These are phyloP conservation scores for Podospora conica DNA, from an alignment of 495 filamentous ascomycete genomes.

Conservation along the genomic window DNA sequence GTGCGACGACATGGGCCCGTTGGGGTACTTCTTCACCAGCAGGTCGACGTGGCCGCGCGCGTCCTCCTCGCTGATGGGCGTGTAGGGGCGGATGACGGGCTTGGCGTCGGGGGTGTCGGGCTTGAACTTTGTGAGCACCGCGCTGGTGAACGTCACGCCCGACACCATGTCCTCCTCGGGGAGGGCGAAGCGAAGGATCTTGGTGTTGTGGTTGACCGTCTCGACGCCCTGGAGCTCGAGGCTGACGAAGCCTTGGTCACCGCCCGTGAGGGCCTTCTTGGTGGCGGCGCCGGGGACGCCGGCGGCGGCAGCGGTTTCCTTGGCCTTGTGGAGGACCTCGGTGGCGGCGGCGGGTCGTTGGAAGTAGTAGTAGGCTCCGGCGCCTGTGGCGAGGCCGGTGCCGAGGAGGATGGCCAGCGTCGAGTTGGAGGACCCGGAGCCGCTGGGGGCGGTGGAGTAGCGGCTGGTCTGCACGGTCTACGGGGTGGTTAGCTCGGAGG, in stretches of 20 bases:
- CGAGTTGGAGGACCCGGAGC: constrained; percentile 33
- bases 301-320: constrained; percentile 31
- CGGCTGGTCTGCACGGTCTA: constrained; percentile 31
- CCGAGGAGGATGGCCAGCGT: constrained; percentile 37
- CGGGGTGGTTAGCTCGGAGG: not conserved
- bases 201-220: constrained; percentile 80
- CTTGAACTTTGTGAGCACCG: constrained; percentile 82
- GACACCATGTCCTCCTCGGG: constrained; percentile 78
- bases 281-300: constrained; percentile 20
- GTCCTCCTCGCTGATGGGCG: constrained; percentile 81
- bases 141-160: constrained; percentile 74
- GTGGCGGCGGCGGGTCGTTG: constrained; percentile 41
- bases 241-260: constrained; percentile 77
- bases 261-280: constrained; percentile 68
- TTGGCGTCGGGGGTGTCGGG: constrained; percentile 64
- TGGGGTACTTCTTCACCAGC: constrained; percentile 82
- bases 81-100: constrained; percentile 84
- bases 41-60: constrained; percentile 77
- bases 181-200: constrained; percentile 75
- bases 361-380: constrained; percentile 45
- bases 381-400: constrained; percentile 39
- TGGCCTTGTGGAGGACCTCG: constrained; percentile 45
- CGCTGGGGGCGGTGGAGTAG: constrained; percentile 48
- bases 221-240: constrained; percentile 75
- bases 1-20: constrained; percentile 86